Percentiles rank a stretch among this genome's conserved stretches.
phyloP scores from a whole-genome alignment of 495 filamentous ascomycete genomes.

The Annulohypoxylon moriforme region DNA sequence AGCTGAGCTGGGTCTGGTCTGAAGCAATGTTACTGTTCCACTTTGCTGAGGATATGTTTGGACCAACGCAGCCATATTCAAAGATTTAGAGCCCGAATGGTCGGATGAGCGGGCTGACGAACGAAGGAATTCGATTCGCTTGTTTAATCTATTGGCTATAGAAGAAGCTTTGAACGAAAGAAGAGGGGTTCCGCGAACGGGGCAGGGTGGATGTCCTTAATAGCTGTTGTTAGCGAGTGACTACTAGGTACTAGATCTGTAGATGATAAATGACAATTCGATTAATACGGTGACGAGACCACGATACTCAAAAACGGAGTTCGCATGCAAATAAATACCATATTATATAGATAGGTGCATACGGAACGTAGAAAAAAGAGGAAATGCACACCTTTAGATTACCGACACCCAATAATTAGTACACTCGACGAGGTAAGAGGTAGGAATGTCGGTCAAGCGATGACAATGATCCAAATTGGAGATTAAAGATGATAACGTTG shows the following conservation, averaged over 20 bases:
- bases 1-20: slow-evolving; percentile 77
- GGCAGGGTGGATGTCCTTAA: neutral
- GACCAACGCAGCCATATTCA: slow-evolving; percentile 88
- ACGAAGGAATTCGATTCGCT: slow-evolving; percentile 37
- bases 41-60: slow-evolving; percentile 88
- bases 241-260: neutral
- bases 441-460: slow-evolving; percentile 24
- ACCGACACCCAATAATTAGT: slow-evolving; percentile 14
- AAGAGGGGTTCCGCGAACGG: slow-evolving; percentile 4
- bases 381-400: slow-evolving; percentile 33
- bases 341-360: no score
- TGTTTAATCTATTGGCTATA: slow-evolving; percentile 16
- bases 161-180: slow-evolving; percentile 1
- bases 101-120: slow-evolving; percentile 32
- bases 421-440: slow-evolving; percentile 13
- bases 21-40: slow-evolving; percentile 83
- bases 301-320: neutral
- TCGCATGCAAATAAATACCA: neutral
- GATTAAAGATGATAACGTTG: slow-evolving; percentile 52
- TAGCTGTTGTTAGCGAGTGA: slow-evolving; percentile 16
- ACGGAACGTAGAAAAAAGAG: neutral
- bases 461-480: slow-evolving; percentile 22
- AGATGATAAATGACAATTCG: neutral
- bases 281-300: neutral
- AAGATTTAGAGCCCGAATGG: slow-evolving; percentile 26